Evolutionary conservation across 352 stramenopile genomes (phyloP), one percentile per base, ranked within the genome.

Genomic region (Phytophthora macrochlamydospora): DNA sequence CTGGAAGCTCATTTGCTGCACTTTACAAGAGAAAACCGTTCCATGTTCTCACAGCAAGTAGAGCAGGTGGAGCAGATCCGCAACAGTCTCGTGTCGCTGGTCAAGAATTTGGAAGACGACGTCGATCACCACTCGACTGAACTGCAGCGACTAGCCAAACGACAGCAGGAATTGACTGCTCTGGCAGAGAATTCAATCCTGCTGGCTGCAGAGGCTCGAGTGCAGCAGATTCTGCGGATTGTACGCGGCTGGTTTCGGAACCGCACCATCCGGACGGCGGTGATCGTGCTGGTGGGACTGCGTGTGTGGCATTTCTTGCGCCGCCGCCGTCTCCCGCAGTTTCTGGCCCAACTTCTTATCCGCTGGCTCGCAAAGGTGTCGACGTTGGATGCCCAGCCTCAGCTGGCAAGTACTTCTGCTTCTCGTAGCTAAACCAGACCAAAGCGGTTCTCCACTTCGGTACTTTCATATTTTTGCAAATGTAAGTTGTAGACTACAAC

Each of bases 71-170:
- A 91, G 37, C 62, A 78, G 46, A 85, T 89, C 61, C 78, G 82
- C 44, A 56, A 65, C 12, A 81, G 70, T 32, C 51, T 92, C n/a
- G 78, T 73, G 57, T 69, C 75, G 31, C 71, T 91, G 7, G 76
- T 89, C 37, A 75, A 83, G 56, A 90, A 72, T 31, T 60, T 89
- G 12, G 80, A 92, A 57, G 81, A 85, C 37, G 78, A 91, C 30
- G 76, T 91, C 13, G 65, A 73, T 18, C 72, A 81, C 52, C 80
- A 91, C 60, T 82, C 88, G 70, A 87, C 75, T 12, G 79, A 93
- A 43, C 60, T 90, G 29, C 82, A 91, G 69, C 73, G 67, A 18
- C 40, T 86, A 3, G 51, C 66, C 3, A 30, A 68, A 30, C 62
- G 71, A 7, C 75, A 86, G 51, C 65, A 87, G 31, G 68, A 88